Evolutionary conservation across 495 filamentous ascomycete species (phyloP), one percentile per base, ranked within the genome.

Genomic region (Halenospora varia): DNA sequence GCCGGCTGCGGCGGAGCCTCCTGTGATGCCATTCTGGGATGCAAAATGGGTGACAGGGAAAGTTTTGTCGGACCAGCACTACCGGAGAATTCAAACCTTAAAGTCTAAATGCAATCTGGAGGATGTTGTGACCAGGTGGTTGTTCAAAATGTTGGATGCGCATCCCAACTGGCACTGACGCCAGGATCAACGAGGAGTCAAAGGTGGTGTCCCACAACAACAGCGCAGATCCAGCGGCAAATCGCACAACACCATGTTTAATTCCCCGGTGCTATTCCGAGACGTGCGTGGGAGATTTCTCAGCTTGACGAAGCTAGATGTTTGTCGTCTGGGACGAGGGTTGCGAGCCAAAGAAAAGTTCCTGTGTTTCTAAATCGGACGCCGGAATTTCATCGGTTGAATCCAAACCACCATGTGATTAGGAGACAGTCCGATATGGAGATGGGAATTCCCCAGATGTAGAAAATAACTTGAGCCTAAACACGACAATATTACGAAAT

Each of bases 1-100:
- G 60, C 49, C 20, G 65, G 65, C 35, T 63, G 61, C 9, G 53
- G 39, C 53, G 24, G 48, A 26, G 62, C 59, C 18, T 49, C 59
- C 29, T 57, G 65, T 25, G 62, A 46, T 19, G 61, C 46, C 64
- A 65, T 65, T 25, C 26, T 20, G 10, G 20, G 29, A 22, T 13
- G 25, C n/a, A 40, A 15, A 15, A 40, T 40, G 35, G 8, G 11
- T 15, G 42, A 45, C 42, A 20, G 18, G 42, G 42, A 15, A 45
- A 25, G 6, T 49, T 25, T 13, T 25, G 19, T 24, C 20, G 47
- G 22, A 24, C 19, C 47, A 19, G 19, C 2, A 13, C 6, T 25
- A 6, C 19, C 47, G 20, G 47, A 25, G 11, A n/a, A 24, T 13
- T 25, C 2, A 20, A 46, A 46, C 15, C 42, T 46, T 46, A 46